These are phyloP conservation scores for Berberis thunbergii DNA, from an alignment of 164 flowering plant species.

Conservation along the genomic window DNA sequence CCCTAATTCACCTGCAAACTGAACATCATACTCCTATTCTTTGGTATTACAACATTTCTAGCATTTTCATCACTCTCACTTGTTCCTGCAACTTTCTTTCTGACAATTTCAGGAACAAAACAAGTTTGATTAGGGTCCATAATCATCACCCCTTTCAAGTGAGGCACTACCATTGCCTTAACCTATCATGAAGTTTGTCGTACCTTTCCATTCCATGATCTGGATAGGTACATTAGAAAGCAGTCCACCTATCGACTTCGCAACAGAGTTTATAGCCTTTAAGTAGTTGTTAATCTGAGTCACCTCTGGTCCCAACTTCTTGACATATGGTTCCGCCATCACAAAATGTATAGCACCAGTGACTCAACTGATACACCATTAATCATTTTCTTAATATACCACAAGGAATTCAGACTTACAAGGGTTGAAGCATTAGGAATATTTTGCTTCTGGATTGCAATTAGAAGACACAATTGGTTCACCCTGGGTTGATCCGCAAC, in stretches of 20 bases:
- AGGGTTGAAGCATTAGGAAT: too few relatives aligned
- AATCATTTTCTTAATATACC: too few relatives aligned
- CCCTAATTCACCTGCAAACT: neutral
- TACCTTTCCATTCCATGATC: constrained; percentile 4
- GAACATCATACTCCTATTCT: neutral
- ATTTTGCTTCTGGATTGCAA: neutral
- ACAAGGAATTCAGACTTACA: too few relatives aligned
- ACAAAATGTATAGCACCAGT: too few relatives aligned
- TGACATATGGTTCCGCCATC: too few relatives aligned
- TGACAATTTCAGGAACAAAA: neutral
- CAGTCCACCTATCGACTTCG: neutral
- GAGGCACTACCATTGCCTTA: neutral
- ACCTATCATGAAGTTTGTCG: neutral
- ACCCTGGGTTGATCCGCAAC: neutral
- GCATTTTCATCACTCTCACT: neutral
- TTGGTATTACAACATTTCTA: neutral
- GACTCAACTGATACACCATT: too few relatives aligned
- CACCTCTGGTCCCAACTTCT: too few relatives aligned
- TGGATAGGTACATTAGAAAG: neutral
- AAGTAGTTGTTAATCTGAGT: neutral
- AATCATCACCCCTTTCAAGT: constrained; percentile 4
- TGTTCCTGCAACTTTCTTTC: neutral
- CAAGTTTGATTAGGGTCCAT: neutral
- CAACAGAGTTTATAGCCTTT: neutral
- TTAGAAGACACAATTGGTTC: neutral